Base-by-base conservation (phyloP, 768 basidiomycete species). In the Phylloporus arenicola region DNA sequence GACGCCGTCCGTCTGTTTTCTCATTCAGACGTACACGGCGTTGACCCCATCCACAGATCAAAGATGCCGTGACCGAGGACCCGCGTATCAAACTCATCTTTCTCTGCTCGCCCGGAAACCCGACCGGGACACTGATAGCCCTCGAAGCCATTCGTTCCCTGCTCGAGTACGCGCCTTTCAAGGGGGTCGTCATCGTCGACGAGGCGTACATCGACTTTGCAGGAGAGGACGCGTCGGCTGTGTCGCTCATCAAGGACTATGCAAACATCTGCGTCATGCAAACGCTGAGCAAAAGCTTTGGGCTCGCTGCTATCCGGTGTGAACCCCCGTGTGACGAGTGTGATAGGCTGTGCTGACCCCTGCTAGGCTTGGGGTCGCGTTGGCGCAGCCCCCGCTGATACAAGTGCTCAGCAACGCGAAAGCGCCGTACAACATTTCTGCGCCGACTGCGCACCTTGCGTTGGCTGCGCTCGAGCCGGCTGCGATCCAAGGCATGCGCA, bases 191-290 rank as follows among this genome's bases (percentile, higher is more conserved):
- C 34, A 78, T 95, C 25, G 84, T 98, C 6, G 96, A 99, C 62
- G 96, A 99, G 67, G 96, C 96, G 0, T 98, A 99, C 70, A 88
- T 98, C 64, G 96, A 99, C 67, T 99, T 98, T 60, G 81, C 88
- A 0, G 76, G 76, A 0, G 65, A 74, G 9, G 75, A 73, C 16
- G 69, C 75, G 25, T 87, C 84, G 38, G 88, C 91, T 0, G 82
- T 77, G 13, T 72, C 77, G 4, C 73, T 98, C 22, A 75, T 96
- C 46, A 75, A 81, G 50, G 80, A 89, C 43, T 98, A 89, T 63
- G 81, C 80, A 10, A 99, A 99, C 61, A 57, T 99, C 12, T 86
- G 88, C 61, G 92, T 99, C n/a, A 82, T 91, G 76, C 96, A 99
- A 64, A 98, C 96, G 2, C 71, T 98, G 33, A 95, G 92, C 69